Evolutionary conservation across 768 basidiomycete species (phyloP).

Genomic region (Rhodotorula sphaerocarpa): DNA sequence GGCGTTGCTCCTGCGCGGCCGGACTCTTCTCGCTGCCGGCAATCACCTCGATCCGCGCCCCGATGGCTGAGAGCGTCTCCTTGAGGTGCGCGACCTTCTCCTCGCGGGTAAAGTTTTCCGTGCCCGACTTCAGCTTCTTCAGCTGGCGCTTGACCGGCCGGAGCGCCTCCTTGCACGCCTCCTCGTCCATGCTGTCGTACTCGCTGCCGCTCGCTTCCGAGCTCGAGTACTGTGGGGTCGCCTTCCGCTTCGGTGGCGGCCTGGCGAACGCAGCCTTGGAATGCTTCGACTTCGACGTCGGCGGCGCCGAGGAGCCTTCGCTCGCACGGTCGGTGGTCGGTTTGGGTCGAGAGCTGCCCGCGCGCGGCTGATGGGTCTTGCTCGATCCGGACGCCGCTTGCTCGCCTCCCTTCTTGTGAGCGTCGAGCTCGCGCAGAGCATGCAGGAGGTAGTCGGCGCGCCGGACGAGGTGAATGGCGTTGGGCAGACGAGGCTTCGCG

Average conservation of each 20-base stretch:
- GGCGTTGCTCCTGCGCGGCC: slow-evolving; percentile 17
- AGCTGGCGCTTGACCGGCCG: slow-evolving; percentile 95
- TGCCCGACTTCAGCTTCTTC: slow-evolving; percentile 89
- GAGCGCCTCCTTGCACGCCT: slow-evolving; percentile 70
- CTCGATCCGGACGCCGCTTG: neutral
- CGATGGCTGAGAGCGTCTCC: slow-evolving; percentile 87
- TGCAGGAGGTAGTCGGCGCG: slow-evolving; percentile 87
- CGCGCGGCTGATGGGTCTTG: slow-evolving; percentile 12
- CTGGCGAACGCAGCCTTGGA: neutral
- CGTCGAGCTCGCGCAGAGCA: slow-evolving; percentile 71
- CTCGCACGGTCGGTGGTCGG: neutral
- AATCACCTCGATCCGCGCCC: slow-evolving; percentile 78
- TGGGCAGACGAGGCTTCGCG: slow-evolving; percentile 68
- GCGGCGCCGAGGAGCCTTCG: slow-evolving; percentile 7
- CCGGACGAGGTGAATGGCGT: slow-evolving; percentile 94
- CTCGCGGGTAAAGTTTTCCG: slow-evolving; percentile 85
- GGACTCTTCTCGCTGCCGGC: slow-evolving; percentile 12
- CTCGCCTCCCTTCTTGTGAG: slow-evolving; percentile 47
- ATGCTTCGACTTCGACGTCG: neutral
- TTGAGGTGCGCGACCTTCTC: slow-evolving; percentile 94
- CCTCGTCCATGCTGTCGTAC: slow-evolving; percentile 37
- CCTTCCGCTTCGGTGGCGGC: slow-evolving; percentile 68
- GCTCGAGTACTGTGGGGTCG: slow-evolving; percentile 94
- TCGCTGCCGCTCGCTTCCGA: slow-evolving; percentile 84
- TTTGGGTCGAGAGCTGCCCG: slow-evolving; percentile 8